phyloP scores from a whole-genome alignment of 371 early-diverging fungal species.

The Rhizopus stolonifer region DNA sequence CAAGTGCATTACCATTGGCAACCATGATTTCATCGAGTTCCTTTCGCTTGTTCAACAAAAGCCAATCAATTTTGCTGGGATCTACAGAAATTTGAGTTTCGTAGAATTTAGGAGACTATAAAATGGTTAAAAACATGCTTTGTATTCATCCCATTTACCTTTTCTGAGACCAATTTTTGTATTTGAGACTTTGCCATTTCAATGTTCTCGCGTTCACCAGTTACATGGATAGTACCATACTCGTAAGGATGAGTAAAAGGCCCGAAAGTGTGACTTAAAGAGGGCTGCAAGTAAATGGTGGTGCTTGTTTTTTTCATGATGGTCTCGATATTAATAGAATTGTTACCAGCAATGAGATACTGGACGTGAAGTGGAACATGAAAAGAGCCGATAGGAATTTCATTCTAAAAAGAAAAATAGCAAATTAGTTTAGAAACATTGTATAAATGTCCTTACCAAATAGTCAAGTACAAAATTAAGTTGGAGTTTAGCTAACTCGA shows the following conservation, averaged over 20 bases:
- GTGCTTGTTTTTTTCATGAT: conserved; percentile 66
- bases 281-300: conserved; percentile 64
- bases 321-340: conserved; percentile 33
- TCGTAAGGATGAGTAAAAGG: conserved; percentile 2
- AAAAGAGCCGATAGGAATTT: conserved; percentile 1
- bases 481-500: too few relatives aligned
- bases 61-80: neutral
- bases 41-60: neutral
- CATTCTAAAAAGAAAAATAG: conserved; percentile 3
- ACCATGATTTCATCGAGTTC: neutral
- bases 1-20: neutral
- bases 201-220: conserved; percentile 14
- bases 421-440: neutral
- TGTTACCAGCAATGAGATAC: conserved; percentile 10
- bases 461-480: too few relatives aligned
- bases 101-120: too few relatives aligned
- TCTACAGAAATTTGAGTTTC: too few relatives aligned
- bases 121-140: neutral
- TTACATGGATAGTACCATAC: conserved; percentile 17
- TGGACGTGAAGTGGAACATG: conserved; percentile 10
- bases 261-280: neutral
- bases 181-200: conserved; percentile 14
- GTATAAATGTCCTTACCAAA: too few relatives aligned
- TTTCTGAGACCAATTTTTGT: conserved; percentile 14
- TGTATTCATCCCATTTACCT: conserved; percentile 8